These are phyloP conservation scores for Neodidymelliopsis sp. DNA, from an alignment of 2,329 filamentous ascomycete species.

Conservation along the genomic window DNA sequence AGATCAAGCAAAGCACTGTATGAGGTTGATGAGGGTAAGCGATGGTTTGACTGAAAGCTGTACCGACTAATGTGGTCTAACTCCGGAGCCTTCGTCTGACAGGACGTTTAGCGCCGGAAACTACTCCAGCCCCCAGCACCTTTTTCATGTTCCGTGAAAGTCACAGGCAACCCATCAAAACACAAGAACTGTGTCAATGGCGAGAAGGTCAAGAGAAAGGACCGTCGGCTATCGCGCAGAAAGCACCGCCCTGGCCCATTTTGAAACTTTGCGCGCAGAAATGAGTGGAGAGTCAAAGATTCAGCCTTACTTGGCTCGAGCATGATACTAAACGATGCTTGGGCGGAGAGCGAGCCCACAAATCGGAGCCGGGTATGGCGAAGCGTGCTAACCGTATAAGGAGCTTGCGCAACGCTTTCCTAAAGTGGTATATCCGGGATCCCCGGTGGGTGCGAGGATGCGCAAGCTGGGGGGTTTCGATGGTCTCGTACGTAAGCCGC, in stretches of 20 bases:
- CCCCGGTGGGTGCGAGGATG: no score
- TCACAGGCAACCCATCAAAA: background rate
- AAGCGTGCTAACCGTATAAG: constrained; percentile 16
- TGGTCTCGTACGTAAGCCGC: constrained; percentile 21
- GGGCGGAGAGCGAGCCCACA: constrained; percentile 9
- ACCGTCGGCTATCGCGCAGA: constrained; percentile 1
- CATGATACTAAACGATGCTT: constrained; percentile 13
- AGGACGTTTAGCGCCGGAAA: constrained; percentile 12
- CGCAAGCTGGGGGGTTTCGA: constrained; percentile 12
- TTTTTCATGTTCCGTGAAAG: background rate
- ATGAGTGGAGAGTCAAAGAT: constrained; percentile 11
- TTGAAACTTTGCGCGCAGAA: background rate
- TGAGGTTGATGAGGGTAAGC: background rate
- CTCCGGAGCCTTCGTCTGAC: constrained; percentile 4
- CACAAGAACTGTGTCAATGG: background rate
- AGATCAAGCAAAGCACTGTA: background rate
- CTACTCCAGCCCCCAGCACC: constrained; percentile 7
- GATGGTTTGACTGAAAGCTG: background rate
- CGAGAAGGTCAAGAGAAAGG: background rate
- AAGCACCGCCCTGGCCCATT: background rate
- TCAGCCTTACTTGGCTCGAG: constrained; percentile 18
- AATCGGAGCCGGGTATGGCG: constrained; percentile 13
- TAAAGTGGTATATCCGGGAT: constrained; percentile 11
- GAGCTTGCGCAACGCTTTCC: constrained; percentile 24
- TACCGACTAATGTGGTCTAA: constrained; percentile 7